A percentile compares a stretch with the other conserved stretches of the same genome.
These are phyloP conservation scores for Datura wrightii DNA, from an alignment of 257 asterid species.

Conservation along the genomic window DNA sequence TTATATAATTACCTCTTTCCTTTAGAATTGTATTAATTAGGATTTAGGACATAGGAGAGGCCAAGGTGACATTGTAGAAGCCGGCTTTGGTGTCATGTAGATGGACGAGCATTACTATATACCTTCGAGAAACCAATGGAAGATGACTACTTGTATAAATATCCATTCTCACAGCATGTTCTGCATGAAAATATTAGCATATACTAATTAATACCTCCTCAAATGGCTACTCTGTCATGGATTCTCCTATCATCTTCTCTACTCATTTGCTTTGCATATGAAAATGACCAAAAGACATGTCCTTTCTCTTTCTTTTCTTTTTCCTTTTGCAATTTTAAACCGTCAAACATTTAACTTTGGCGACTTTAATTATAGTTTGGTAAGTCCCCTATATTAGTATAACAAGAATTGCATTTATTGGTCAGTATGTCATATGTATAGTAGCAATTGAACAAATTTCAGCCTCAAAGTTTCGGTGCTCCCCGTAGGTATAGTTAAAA, in stretches of 20 bases:
- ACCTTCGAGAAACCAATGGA: conserved; percentile 21
- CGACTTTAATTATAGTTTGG: background rate
- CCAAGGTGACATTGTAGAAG: conserved; percentile 21
- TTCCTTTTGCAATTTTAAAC: background rate
- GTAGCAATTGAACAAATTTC: too few species aligned
- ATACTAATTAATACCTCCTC: background rate
- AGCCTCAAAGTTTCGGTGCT: too few species aligned
- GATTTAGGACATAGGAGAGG: background rate
- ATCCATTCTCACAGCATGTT: background rate
- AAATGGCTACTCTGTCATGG: conserved; percentile 39
- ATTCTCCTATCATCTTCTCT: conserved; percentile 39
- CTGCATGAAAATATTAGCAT: background rate
- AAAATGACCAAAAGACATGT: conserved; percentile 48
- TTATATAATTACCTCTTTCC: background rate
- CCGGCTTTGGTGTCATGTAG: background rate
- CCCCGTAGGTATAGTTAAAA: too few species aligned
- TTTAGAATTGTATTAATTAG: background rate
- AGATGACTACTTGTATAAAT: background rate
- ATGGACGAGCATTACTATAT: background rate
- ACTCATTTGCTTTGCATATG: conserved; percentile 42
- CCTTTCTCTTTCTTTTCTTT: background rate
- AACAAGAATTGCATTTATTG: too few species aligned
- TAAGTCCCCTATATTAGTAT: too few species aligned
- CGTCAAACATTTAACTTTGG: background rate
- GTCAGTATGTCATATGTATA: too few species aligned